A percentile compares a stretch with the other conserved stretches of the same genome.
Evolutionary conservation across 139 green algal species (phyloP).

Genomic region (Coccomyxa sp.): DNA sequence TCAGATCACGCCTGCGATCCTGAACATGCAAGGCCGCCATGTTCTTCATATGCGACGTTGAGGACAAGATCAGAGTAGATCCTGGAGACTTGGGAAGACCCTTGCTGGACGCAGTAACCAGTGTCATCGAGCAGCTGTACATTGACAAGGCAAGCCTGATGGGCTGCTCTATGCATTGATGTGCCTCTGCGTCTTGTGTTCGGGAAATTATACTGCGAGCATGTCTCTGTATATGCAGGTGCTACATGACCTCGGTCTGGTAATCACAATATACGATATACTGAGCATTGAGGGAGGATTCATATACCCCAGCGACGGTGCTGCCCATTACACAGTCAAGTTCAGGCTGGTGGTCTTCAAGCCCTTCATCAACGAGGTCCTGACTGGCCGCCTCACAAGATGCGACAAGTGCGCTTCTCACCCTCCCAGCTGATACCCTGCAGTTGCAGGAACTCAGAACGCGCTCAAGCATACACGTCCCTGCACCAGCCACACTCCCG

Average conservation of each 20-base stretch:
- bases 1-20: background rate
- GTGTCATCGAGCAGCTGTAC: conserved; percentile 64
- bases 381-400: conserved; percentile 69
- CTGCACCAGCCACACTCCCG: background rate
- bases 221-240: background rate
- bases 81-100: conserved; percentile 67
- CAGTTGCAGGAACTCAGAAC: background rate
- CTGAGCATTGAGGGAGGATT: conserved; percentile 68
- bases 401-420: conserved; percentile 44
- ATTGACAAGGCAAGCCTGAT: conserved; percentile 52
- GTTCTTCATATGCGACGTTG: conserved; percentile 63
- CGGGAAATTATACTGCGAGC: background rate
- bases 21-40: too few species aligned
- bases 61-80: conserved; percentile 70
- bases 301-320: conserved; percentile 80
- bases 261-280: conserved; percentile 87
- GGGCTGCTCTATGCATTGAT: background rate
- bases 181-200: background rate
- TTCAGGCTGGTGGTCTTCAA: conserved; percentile 89
- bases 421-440: background rate
- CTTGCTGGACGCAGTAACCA: conserved; percentile 57
- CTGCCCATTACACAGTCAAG: conserved; percentile 57
- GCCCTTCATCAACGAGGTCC: conserved; percentile 81
- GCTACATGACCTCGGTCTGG: conserved; percentile 68
- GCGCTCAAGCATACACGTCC: background rate